Conservation (phyloP, 352 stramenopile species). For the Globisporangium splendens region DNA sequence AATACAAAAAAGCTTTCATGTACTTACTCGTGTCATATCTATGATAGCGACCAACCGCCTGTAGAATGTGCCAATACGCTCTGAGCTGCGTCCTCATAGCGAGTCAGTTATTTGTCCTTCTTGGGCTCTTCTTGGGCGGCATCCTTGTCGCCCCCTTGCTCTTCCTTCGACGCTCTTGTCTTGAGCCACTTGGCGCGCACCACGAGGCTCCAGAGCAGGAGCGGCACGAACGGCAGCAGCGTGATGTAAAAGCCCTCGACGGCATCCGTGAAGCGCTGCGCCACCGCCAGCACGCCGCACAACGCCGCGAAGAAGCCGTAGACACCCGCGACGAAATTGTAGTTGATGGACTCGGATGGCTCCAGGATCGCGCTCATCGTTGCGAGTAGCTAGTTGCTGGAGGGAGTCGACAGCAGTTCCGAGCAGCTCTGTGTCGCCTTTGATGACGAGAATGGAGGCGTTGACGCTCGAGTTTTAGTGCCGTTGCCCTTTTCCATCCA, state of each 20-base stretch:
- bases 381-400: too few relatives aligned
- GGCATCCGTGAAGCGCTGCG: slow-evolving; percentile 60
- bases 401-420: too few relatives aligned
- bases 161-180: slow-evolving; percentile 18
- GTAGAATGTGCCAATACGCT: too few relatives aligned
- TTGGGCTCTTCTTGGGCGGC: slow-evolving; percentile 22
- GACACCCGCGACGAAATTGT: slow-evolving; percentile 83
- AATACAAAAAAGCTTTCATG: not conserved
- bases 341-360: slow-evolving; percentile 83
- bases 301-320: slow-evolving; percentile 71
- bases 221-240: slow-evolving; percentile 74
- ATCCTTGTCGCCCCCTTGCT: slow-evolving; percentile 19
- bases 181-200: slow-evolving; percentile 74
- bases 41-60: too few relatives aligned
- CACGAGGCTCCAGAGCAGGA: slow-evolving; percentile 80
- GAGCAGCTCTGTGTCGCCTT: too few relatives aligned
- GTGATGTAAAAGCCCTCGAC: slow-evolving; percentile 87
- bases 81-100: too few relatives aligned
- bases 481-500: too few relatives aligned
- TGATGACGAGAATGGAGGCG: too few relatives aligned
- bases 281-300: slow-evolving; percentile 47
- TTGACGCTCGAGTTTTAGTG: too few relatives aligned
- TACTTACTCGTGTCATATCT: too few relatives aligned
- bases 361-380: slow-evolving; percentile 40
- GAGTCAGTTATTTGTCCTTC: slow-evolving; percentile 17